Base-by-base conservation (phyloP, 2,329 filamentous ascomycete species). In the Beauveria brongniartii region DNA sequence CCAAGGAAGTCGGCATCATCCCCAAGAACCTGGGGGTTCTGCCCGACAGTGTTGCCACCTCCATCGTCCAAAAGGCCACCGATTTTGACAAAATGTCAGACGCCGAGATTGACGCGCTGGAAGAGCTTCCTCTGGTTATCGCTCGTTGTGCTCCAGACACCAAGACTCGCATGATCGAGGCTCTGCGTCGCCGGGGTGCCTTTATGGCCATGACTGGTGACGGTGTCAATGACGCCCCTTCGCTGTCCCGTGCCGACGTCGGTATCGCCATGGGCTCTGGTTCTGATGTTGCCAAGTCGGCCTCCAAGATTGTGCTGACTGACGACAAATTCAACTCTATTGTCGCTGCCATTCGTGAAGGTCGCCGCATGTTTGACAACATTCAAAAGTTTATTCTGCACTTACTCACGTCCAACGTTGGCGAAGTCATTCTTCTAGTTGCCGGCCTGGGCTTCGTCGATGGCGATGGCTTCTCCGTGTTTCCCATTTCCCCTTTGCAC, bases 181-280 rank as follows among this genome's bases (percentile, higher is more conserved):
- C 91, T 6, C 82, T 96, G 18, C 89, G 92, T 65, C 85, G 91
- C 18, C 87, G 91, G 46, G 81, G 83, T 24, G 82, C 83, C 22
- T 93, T 89, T 72, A 90, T 88, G 72, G 90, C 90, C 62, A 94
- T 95, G 90, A 94, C 90, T 20, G 91, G 91, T 62, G 91, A 95
- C 67, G 91, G 91, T 52, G 91, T 94, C 64, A 95, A 95, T 69
- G 91, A 95, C 69, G 89, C 89, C 2, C 91, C 91, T 0, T 91
- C 89, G 5, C 80, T 95, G 40, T 90, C 90, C 67, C 82, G 84
- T 50, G 88, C 90, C 2, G 91, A 96, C 69, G 90, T 96, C 6
- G 91, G 90, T 65, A 96, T 94, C 65, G 90, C 90, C 59, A 95
- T 95, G 91, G 91, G 91, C n/a, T 87, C 88, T 16, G 91, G 91